A percentile compares a stretch with the other conserved stretches of the same genome.
Evolutionary conservation across 495 filamentous ascomycete species (phyloP).

Genomic region (Hypoxylon perforatum): DNA sequence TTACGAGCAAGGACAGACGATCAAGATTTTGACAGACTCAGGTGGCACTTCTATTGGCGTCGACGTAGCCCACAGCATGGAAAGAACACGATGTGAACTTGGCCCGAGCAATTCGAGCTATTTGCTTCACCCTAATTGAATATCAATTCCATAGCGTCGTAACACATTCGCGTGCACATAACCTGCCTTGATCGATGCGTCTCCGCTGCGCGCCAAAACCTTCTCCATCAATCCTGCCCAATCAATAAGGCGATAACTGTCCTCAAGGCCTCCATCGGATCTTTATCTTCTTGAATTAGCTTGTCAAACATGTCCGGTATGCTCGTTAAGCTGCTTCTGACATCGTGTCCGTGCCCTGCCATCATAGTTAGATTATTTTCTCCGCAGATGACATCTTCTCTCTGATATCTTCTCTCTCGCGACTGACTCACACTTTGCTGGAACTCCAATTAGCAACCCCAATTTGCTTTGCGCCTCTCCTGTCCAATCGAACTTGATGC

Average conservation of each 20-base stretch:
- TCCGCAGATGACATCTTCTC: neutral
- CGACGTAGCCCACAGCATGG: neutral
- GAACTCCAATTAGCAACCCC: constrained; percentile 55
- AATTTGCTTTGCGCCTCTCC: constrained; percentile 68
- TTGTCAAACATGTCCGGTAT: constrained; percentile 64
- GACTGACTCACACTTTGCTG: constrained; percentile 62
- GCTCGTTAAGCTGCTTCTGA: constrained; percentile 56
- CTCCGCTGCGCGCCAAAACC: neutral
- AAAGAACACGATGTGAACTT: neutral
- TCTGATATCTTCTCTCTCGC: no score
- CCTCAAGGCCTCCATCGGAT: constrained; percentile 63
- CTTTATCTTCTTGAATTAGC: constrained; percentile 59
- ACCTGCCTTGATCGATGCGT: neutral
- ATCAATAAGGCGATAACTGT: constrained; percentile 63
- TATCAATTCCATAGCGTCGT: constrained; percentile 1
- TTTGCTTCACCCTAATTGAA: neutral
- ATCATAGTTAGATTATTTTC: constrained; percentile 38
- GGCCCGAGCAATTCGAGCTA: neutral
- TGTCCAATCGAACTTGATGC: constrained; percentile 70
- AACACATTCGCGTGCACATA: constrained; percentile 12
- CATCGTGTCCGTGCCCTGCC: constrained; percentile 64
- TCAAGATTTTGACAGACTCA: no score
- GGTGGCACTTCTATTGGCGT: no score
- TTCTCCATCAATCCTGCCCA: constrained; percentile 45
- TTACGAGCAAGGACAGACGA: no score